Base-by-base conservation (phyloP, 805 yeast species). In the Hemisphaericaspora nanyangensis region DNA sequence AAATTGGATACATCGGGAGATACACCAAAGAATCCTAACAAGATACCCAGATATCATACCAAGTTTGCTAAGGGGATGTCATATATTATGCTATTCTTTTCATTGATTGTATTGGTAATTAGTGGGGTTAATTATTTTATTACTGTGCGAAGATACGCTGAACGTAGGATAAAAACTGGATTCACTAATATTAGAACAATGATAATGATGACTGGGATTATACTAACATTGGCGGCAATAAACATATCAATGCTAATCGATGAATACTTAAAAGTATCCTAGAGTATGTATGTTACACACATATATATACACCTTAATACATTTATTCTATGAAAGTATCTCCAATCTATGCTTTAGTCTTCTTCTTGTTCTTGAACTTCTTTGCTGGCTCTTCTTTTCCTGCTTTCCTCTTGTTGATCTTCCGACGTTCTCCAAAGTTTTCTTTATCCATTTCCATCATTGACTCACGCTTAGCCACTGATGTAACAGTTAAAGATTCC, bases 361-460 rank as follows among this genome's bases (percentile, higher is more conserved):
- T 29, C 17, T 38, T 27, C 31, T 27, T 38, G 29, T 36, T 30
- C 18, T 46, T 41, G 22, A 45, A 46, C 35, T 40, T 42, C 17
- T 37, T 37, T 17, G 39, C 37, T 29, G 45, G 39, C 36, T 37
- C 34, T 7, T 26, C 27, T 37, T 40, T 37, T 16, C 36, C 39
- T 31, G 42, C 49, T 55, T 72, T 75, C 34, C 58, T 61, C 52
- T 70, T 75, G 47, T 79, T 77, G 30, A 65, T 74, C 51, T 68
- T 72, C 46, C 69, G 71, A 49, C 74, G 74, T 51, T 86, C 95
- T 10, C 97, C 96, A 58, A 90, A 91, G 16, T 79, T 76, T 45
- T 87, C 96, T 45, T 77, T 78, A 46, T 91, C 97, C 96, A 93
- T 89, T 28, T 86, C 96, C 85, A 91, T 79, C 39, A 84, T 58